A percentile compares a stretch with the other conserved stretches of the same genome.
Evolutionary conservation across 495 filamentous ascomycete genomes (phyloP).

Genomic region (Podospora pseudopauciseta): DNA sequence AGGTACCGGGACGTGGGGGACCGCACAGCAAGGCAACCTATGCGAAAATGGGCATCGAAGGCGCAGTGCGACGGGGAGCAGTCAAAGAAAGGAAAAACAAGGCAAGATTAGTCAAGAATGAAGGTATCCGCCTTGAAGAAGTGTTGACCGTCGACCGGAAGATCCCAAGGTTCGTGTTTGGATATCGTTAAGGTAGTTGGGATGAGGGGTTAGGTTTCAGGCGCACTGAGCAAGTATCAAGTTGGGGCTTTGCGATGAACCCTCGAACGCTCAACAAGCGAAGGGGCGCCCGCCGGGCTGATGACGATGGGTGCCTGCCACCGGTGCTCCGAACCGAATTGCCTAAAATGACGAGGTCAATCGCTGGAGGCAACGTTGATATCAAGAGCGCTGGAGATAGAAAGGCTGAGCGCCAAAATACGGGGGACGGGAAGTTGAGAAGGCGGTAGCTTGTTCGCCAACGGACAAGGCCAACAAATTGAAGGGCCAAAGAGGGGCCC

Average conservation of each 20-base stretch:
- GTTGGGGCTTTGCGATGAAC: not conserved
- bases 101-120: not conserved
- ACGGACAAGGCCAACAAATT: slow-evolving; percentile 16
- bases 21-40: not conserved
- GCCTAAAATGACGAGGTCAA: not conserved
- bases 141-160: not conserved
- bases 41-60: not conserved
- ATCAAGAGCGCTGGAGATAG: not conserved
- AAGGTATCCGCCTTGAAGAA: not conserved
- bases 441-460: not conserved
- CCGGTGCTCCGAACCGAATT: not conserved
- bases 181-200: not conserved
- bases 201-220: slow-evolving; percentile 10
- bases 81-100: not conserved
- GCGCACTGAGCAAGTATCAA: not conserved
- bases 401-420: not conserved
- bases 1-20: too few relatives aligned
- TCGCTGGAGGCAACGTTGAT: not conserved
- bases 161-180: not conserved
- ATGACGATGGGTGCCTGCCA: not conserved
- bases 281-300: not conserved
- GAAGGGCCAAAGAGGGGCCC: slow-evolving; percentile 15
- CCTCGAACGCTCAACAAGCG: too few relatives aligned
- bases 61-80: not conserved
- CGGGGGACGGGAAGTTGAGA: not conserved